Conservation (phyloP, 495 filamentous ascomycete genomes). For the Pseudomonodictys pantanalensis region DNA sequence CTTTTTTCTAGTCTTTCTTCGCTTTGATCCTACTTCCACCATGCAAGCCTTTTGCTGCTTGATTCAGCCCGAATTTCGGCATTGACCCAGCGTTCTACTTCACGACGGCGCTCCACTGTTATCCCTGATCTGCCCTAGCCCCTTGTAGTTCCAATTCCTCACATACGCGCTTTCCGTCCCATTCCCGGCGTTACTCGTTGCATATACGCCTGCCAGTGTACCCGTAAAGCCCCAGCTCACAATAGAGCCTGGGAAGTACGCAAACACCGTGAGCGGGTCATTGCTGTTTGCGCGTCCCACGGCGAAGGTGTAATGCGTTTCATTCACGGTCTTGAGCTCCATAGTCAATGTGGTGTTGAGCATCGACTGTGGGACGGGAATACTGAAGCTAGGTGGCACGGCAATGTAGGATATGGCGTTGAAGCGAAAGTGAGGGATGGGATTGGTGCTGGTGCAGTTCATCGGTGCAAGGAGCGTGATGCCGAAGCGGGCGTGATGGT, state of each 20-base stretch:
- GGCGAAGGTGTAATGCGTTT: slow-evolving; percentile 48
- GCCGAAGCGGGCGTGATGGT: slow-evolving; percentile 54
- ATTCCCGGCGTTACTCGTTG: slow-evolving; percentile 51
- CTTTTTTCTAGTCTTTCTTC: neutral
- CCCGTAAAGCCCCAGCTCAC: slow-evolving; percentile 54
- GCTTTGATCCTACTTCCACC: neutral
- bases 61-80: neutral
- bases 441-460: slow-evolving; percentile 6
- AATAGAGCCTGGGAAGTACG: slow-evolving; percentile 42
- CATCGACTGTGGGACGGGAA: slow-evolving; percentile 47
- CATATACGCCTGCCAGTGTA: slow-evolving; percentile 50
- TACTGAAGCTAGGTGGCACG: slow-evolving; percentile 35
- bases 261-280: slow-evolving; percentile 39
- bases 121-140: slow-evolving; percentile 43
- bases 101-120: neutral
- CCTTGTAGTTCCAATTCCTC: slow-evolving; percentile 47
- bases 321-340: slow-evolving; percentile 48
- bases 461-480: slow-evolving; percentile 35
- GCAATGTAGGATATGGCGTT: slow-evolving; percentile 24
- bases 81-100: neutral
- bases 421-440: slow-evolving; percentile 27
- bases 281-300: slow-evolving; percentile 40
- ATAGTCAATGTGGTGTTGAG: slow-evolving; percentile 37
- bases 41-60: too few relatives aligned
- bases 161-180: slow-evolving; percentile 47